Evolutionary conservation across 352 stramenopile species (phyloP).

Genomic region (Phytophthora sp.): DNA sequence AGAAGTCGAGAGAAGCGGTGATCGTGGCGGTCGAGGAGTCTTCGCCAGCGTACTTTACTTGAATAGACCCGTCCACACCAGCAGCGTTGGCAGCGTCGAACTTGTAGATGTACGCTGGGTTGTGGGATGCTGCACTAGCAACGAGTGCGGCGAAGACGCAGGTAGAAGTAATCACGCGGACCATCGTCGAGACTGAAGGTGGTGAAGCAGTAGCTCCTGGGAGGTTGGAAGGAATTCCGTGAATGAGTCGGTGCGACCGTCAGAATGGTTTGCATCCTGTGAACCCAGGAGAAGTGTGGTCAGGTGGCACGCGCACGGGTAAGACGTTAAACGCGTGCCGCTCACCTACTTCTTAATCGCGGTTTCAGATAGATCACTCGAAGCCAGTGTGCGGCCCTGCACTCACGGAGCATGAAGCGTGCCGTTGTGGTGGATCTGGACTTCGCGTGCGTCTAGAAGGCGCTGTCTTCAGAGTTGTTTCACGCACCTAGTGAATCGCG

Average conservation of each 20-base stretch:
- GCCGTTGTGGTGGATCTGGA: slow-evolving; percentile 1
- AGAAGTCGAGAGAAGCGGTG: slow-evolving; percentile 52
- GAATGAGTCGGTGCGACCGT: slow-evolving; percentile 3
- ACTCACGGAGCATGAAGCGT: too few species aligned
- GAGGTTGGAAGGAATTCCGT: slow-evolving; percentile 20
- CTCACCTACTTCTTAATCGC: background rate
- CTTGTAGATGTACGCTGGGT: slow-evolving; percentile 39
- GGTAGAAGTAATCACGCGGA: background rate
- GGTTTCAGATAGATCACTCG: too few species aligned
- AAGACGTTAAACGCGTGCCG: background rate
- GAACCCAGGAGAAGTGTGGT: too few species aligned
- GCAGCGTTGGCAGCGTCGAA: slow-evolving; percentile 42
- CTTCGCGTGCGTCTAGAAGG: too few species aligned
- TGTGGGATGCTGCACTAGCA: background rate
- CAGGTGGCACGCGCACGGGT: background rate
- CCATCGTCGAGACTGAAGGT: slow-evolving; percentile 1
- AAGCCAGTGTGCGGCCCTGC: too few species aligned
- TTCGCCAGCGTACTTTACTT: slow-evolving; percentile 41
- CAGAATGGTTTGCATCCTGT: background rate
- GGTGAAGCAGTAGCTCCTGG: background rate
- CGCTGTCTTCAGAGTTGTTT: too few species aligned
- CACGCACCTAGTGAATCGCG: too few species aligned
- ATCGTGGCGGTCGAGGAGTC: slow-evolving; percentile 37
- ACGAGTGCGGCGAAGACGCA: background rate
- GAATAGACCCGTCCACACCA: slow-evolving; percentile 42